Conservation (phyloP, 179 eudicot species). For the Spergularia azorica region DNA sequence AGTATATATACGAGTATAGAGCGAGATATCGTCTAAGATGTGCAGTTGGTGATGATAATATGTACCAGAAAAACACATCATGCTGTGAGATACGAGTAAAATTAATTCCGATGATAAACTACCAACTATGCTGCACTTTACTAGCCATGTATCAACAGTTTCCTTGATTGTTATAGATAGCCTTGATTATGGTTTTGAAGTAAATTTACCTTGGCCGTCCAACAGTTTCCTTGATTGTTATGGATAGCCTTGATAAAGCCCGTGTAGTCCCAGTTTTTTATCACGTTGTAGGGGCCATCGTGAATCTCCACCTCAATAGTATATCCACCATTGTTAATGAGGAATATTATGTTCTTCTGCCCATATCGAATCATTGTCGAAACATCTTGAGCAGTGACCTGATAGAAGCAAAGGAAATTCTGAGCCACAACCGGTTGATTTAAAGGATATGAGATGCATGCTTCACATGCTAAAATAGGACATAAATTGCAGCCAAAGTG, state of each 20-base stretch:
- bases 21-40: neutral
- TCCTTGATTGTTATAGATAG: neutral
- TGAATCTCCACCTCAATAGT: slow-evolving; percentile 92
- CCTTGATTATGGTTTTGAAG: no score
- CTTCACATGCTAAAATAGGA: neutral
- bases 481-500: neutral
- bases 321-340: slow-evolving; percentile 84
- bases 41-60: neutral
- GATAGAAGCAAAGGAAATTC: neutral
- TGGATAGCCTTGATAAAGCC: slow-evolving; percentile 72
- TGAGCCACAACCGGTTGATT: neutral
- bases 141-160: no score
- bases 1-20: neutral
- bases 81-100: no score
- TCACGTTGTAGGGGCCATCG: slow-evolving; percentile 88
- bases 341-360: slow-evolving; percentile 74
- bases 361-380: slow-evolving; percentile 85
- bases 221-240: slow-evolving; percentile 75
- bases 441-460: neutral
- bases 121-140: no score
- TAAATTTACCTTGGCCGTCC: slow-evolving; percentile 67
- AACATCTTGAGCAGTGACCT: slow-evolving; percentile 90
- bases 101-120: neutral
- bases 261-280: slow-evolving; percentile 85
- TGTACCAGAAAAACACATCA: neutral